Conservation (phyloP, 257 asterid genomes). For the Lavandula angustifolia region DNA sequence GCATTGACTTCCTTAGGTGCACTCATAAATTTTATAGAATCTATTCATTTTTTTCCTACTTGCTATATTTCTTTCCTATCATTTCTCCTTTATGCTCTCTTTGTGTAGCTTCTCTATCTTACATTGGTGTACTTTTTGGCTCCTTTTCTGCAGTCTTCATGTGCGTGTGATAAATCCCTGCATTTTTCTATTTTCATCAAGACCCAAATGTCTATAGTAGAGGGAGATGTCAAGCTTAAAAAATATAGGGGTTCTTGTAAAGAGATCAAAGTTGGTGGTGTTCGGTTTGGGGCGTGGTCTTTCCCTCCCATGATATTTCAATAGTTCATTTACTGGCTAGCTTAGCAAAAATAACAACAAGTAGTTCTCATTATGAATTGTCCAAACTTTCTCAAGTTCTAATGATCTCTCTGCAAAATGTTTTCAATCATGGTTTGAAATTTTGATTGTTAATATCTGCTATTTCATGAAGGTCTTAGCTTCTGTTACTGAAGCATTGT, state of each 20-base stretch:
- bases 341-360: constrained; percentile 1
- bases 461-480: constrained; percentile 59
- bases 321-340: constrained; percentile 16
- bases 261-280: constrained; percentile 3
- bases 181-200: background rate
- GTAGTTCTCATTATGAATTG: constrained; percentile 4
- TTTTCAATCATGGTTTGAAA: background rate
- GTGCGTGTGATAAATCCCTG: background rate
- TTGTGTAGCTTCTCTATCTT: constrained; percentile 11
- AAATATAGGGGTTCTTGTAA: constrained; percentile 11
- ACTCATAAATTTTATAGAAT: constrained; percentile 7
- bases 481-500: constrained; percentile 57
- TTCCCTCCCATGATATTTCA: constrained; percentile 3
- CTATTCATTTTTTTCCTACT: background rate
- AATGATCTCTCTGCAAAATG: constrained; percentile 18
- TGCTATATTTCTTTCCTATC: background rate
- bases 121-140: constrained; percentile 1
- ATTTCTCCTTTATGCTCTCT: constrained; percentile 12
- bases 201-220: background rate
- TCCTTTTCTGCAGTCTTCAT: background rate
- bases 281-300: background rate
- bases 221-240: background rate
- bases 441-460: constrained; percentile 10
- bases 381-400: constrained; percentile 5
- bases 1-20: constrained; percentile 11